A percentile compares a stretch with the other conserved stretches of the same genome.
These are phyloP conservation scores for Suillus sp. DNA, from an alignment of 768 basidiomycete species.

Conservation along the genomic window DNA sequence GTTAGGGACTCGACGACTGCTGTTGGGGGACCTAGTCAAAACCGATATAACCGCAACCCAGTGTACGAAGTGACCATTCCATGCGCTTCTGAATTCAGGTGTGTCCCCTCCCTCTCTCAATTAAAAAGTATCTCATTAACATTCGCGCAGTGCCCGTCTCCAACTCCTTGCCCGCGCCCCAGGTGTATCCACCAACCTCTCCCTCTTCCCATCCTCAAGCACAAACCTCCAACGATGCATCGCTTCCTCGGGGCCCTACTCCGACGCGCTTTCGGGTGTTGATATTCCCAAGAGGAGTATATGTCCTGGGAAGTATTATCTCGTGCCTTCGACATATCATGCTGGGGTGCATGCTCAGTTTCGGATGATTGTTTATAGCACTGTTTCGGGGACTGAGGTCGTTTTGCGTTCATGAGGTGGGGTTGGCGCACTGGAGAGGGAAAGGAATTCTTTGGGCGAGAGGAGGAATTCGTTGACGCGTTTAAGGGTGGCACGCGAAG, in stretches of 20 bases:
- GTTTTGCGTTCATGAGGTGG: conserved; percentile 10
- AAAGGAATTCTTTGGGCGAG: neutral
- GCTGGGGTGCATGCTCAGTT: conserved; percentile 50
- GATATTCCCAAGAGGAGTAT: no score
- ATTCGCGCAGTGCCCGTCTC: conserved; percentile 59
- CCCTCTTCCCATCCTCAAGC: no score
- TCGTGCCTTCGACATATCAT: no score
- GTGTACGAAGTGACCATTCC: conserved; percentile 62
- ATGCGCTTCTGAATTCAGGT: conserved; percentile 58
- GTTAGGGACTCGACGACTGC: conserved; percentile 59
- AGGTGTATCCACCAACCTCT: conserved; percentile 57
- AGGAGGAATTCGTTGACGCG: conserved; percentile 64
- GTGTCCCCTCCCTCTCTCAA: conserved; percentile 20
- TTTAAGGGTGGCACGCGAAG: conserved; percentile 79
- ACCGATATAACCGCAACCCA: conserved; percentile 69
- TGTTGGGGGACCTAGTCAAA: conserved; percentile 68
- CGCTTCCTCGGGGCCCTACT: no score
- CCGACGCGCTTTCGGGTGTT: no score
- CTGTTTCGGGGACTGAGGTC: conserved; percentile 32
- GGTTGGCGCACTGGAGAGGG: neutral
- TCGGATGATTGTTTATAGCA: conserved; percentile 62
- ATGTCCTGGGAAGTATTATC: no score
- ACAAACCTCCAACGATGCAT: no score
- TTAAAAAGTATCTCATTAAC: neutral
- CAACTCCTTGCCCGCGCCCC: conserved; percentile 53